Conservation (phyloP, 2,329 filamentous ascomycete genomes). For the Alternaria dauci region DNA sequence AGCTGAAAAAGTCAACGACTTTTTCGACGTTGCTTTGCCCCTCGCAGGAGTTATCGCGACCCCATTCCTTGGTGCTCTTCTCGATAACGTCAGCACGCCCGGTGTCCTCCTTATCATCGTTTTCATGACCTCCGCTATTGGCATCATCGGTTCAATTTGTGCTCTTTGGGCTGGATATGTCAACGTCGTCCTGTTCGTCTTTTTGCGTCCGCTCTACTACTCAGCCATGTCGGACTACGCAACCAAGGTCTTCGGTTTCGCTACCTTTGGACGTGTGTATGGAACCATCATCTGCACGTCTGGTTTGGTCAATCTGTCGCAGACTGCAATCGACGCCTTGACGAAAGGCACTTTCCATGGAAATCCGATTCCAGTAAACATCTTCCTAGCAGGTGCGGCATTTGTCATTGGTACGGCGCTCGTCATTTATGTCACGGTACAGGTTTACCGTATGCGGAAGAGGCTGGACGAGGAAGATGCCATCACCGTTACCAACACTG, state of each 20-base stretch:
- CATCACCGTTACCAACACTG: constrained; percentile 72
- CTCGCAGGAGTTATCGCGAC: constrained; percentile 81
- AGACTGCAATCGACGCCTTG: constrained; percentile 78
- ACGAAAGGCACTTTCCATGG: constrained; percentile 75
- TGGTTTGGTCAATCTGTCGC: constrained; percentile 81
- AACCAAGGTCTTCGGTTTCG: constrained; percentile 89
- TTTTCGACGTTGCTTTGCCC: constrained; percentile 85
- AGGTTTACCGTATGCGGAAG: constrained; percentile 43
- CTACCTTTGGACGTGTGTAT: constrained; percentile 89
- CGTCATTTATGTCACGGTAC: constrained; percentile 56
- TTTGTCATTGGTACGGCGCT: constrained; percentile 70
- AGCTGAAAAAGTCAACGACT: constrained; percentile 75
- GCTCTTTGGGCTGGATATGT: constrained; percentile 74
- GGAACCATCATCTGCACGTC: constrained; percentile 86
- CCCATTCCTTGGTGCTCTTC: constrained; percentile 80
- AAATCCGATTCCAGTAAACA: constrained; percentile 79
- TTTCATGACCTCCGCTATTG: constrained; percentile 73
- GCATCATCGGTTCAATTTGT: constrained; percentile 75
- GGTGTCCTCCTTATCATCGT: constrained; percentile 76
- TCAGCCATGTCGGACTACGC: constrained; percentile 87
- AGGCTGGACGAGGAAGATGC: constrained; percentile 48
- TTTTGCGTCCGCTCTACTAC: constrained; percentile 89
- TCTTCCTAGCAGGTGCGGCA: constrained; percentile 68
- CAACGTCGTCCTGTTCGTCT: constrained; percentile 79
- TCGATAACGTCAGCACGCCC: constrained; percentile 77